Base-by-base conservation (phyloP, 495 filamentous ascomycete species). In the Schizothecium vesticola region DNA sequence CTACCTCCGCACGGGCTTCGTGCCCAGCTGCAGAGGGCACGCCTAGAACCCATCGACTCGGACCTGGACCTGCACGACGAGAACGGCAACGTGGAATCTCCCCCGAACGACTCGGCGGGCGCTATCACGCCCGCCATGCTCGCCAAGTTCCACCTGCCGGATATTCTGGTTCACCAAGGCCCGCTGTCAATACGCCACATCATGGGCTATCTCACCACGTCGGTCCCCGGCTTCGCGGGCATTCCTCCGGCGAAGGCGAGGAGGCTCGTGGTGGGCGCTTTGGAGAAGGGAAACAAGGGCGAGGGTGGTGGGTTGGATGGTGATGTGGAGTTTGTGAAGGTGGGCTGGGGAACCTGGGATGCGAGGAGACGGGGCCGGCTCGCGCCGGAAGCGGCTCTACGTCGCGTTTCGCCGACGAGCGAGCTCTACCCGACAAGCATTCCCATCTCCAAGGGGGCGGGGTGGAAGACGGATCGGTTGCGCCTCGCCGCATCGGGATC, bases 291-390 rank as follows among this genome's bases (percentile, higher is more conserved):
- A 68, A 84, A 80, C 56, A 86, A 85, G 33, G 85, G 83, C 66
- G 86, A 88, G 71, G 85, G 81, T 29, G 86, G 87, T 55, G 92
- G 89, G 63, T 83, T 89, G 56, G 79, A 89, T 64, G 88, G 90
- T 71, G 91, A 94, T 64, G 91, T 98, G 64, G 84, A 90, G 71
- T 99, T 97, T 73, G 91, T 96, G 76, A 99, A 99, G 81, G 90
- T 97, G 67, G 95, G 95, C 67, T 99, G 95, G 95, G 95, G 95
- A 61, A 88, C 92, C 59, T 99, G 95, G 95, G 90, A 95, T 78
- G 94, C 94, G 66, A 88, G 86, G 72, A 84, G 85, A 76, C 87
- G 88, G 65, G 91, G 87, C 26, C 88, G 93, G 69, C 79, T 86
- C 16, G 73, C 85, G 60, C 85, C 86, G 66, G 73, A 71, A 65